Evolutionary conservation across 495 filamentous ascomycete genomes (phyloP), one percentile per base, ranked within the genome.

Genomic region (Wilcoxina mikolae): DNA sequence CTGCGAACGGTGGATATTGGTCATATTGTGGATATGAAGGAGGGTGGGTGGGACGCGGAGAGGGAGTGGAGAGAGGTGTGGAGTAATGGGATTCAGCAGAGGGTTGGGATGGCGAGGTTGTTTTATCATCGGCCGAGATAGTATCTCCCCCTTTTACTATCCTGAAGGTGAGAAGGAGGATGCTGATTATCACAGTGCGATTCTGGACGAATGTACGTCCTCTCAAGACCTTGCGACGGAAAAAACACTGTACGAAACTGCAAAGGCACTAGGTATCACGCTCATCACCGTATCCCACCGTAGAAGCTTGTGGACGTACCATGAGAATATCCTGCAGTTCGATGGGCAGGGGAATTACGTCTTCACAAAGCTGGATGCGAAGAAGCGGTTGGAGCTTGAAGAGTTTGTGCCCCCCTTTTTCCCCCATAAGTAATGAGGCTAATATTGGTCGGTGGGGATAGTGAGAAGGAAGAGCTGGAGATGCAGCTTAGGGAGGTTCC

Each of bases 201-300:
- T 98, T 60, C 73, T 98, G 20, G 91, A 98, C 67, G 91, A 98
- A 70, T 98, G 91, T 71, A 98, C 91, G 1, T 87, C 82, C 46
- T 84, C 79, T 49, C 87, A 96, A 22, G 95, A 94, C 5, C 74
- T 95, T 7, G 89, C 95, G 44, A 88, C 89, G 38, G 91, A 98
- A 65, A 84, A 85, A 62, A 75, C 85, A 63, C 95, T 98, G 87
- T 98, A 98, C 68, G 89, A 95, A 54, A 90, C 82, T 18, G 91
- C 93, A 45, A 98, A 98, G 75, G 72, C 74, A 31, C 70, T 94
- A 22, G 87, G 86, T 3, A 90, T 93, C 60, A 96, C 91, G 2
- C 71, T 98, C 39, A 95, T 98, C 85, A 98, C 91, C 0, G 91
- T 98, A 2, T 84, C 79, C 53, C 91, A 98, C 68, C 72, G 91